phyloP scores from a whole-genome alignment of 768 basidiomycete species.

The Pilatotrama ljubarskyi region DNA sequence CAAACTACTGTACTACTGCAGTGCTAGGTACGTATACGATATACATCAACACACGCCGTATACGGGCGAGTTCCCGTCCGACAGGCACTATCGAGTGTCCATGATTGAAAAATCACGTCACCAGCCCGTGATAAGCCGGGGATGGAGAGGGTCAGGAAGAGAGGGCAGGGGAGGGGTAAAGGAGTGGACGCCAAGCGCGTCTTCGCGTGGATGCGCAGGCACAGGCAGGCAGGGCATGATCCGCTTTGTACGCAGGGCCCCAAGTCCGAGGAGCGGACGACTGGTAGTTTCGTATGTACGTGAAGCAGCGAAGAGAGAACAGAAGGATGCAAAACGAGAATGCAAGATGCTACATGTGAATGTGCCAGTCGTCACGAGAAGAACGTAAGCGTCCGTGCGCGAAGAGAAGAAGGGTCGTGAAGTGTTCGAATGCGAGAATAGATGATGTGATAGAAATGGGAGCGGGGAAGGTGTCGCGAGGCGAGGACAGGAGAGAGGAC shows the following conservation, averaged over 20 bases:
- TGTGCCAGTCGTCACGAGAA: not conserved
- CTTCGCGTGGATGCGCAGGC: not conserved
- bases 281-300: not conserved
- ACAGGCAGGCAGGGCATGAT: not conserved
- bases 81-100: too few species aligned
- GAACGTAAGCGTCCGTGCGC: slow-evolving; percentile 13
- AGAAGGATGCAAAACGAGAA: not conserved
- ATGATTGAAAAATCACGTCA: not conserved
- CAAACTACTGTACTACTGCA: not conserved
- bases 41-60: not conserved
- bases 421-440: not conserved
- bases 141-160: not conserved
- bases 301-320: not conserved
- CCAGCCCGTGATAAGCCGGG: not conserved
- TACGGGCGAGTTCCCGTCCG: too few species aligned
- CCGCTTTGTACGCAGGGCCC: not conserved
- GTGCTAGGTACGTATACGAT: not conserved
- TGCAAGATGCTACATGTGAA: not conserved
- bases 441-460: not conserved
- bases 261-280: not conserved
- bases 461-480: not conserved
- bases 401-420: not conserved
- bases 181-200: slow-evolving; percentile 3
- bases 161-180: not conserved
- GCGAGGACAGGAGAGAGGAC: not conserved